Evolutionary conservation across 169 alveolate genomes (phyloP).

Genomic region (Babesia divergens): DNA sequence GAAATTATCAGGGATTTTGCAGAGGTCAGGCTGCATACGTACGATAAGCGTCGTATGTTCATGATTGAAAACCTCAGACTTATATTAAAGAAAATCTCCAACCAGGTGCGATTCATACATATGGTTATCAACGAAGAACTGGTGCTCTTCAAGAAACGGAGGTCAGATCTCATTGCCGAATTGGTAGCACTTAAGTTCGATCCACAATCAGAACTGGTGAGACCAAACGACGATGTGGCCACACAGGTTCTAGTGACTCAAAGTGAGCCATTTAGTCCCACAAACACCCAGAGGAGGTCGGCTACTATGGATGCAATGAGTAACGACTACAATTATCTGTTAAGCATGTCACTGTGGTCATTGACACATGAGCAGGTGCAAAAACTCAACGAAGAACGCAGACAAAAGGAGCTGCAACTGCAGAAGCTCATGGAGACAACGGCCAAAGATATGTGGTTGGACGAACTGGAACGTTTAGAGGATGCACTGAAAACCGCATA

Average conservation of each 20-base stretch:
- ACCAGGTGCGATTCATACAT: conserved; percentile 86
- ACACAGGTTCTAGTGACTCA: conserved; percentile 34
- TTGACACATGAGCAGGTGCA: conserved; percentile 92
- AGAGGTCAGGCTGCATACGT: conserved; percentile 85
- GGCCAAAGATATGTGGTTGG: conserved; percentile 72
- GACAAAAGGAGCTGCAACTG: conserved; percentile 62
- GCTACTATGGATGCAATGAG: conserved; percentile 57
- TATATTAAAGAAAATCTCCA: conserved; percentile 79
- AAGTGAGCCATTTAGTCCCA: conserved; percentile 13
- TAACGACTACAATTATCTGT: conserved; percentile 90
- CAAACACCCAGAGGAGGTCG: conserved; percentile 51
- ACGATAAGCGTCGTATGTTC: conserved; percentile 85
- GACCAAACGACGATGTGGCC: conserved; percentile 73
- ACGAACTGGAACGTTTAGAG: conserved; percentile 69
- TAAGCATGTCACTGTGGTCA: conserved; percentile 92
- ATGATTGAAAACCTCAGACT: conserved; percentile 80
- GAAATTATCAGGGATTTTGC: conserved; percentile 92
- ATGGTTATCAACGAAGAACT: conserved; percentile 86
- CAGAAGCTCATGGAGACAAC: conserved; percentile 66
- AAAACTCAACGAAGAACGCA: conserved; percentile 71
- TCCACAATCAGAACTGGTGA: conserved; percentile 67
- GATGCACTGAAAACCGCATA: conserved; percentile 48
- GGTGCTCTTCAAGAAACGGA: conserved; percentile 74
- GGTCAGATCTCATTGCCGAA: conserved; percentile 73
- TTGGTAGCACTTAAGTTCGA: conserved; percentile 80